Percentiles rank a stretch among this genome's conserved stretches.
Conservation (phyloP, 345 rosid species). For the Crucihimalaya himalaica region DNA sequence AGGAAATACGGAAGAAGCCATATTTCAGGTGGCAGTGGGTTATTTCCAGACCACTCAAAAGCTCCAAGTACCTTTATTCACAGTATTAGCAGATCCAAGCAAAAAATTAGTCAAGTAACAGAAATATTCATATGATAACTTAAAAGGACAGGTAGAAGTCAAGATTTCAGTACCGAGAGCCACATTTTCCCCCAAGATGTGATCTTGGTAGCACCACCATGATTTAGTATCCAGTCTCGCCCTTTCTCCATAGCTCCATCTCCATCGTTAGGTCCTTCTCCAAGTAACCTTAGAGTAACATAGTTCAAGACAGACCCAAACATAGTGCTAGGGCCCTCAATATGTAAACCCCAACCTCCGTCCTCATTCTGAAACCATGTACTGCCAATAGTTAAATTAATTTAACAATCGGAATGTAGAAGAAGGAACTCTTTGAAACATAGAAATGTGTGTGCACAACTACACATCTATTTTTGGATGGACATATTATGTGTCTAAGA, state of each 20-base stretch:
- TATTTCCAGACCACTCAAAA: conserved; percentile 96
- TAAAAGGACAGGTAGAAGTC: conserved; percentile 14
- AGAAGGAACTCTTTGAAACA: conserved; percentile 15
- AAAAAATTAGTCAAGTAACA: conserved; percentile 17
- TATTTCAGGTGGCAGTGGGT: conserved; percentile 96
- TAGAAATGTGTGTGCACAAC: not conserved
- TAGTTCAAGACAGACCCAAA: conserved; percentile 89
- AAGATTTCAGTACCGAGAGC: conserved; percentile 79
- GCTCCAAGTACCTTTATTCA: conserved; percentile 79
- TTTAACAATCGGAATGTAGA: not conserved
- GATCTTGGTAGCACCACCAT: conserved; percentile 88
- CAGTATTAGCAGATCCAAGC: conserved; percentile 29
- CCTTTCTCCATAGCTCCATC: conserved; percentile 82
- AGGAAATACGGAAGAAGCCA: conserved; percentile 94
- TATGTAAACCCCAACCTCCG: conserved; percentile 99
- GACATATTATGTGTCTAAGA: conserved; percentile 5
- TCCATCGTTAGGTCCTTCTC: conserved; percentile 91
- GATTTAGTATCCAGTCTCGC: conserved; percentile 79
- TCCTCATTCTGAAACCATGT: conserved; percentile 73
- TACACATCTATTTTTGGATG: not conserved
- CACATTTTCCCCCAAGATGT: conserved; percentile 99
- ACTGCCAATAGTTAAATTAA: not conserved
- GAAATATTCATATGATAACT: conserved; percentile 16
- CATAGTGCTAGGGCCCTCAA: conserved; percentile 98
- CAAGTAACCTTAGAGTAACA: conserved; percentile 89